Evolutionary conservation across 371 early-diverging fungal species (phyloP).

Genomic region (Fennellomyces sp.): DNA sequence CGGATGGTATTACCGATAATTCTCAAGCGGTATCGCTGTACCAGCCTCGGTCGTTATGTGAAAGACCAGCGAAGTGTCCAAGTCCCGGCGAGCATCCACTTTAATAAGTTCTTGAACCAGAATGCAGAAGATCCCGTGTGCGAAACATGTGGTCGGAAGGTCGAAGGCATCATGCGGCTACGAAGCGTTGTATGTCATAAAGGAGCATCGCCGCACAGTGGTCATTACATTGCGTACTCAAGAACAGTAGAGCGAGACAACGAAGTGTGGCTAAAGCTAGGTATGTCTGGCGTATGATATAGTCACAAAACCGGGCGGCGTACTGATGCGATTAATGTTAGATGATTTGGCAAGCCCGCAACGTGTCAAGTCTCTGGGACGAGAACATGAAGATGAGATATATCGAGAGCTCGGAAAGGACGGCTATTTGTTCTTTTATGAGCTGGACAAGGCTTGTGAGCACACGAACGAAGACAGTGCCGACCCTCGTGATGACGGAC

Average conservation of each 20-base stretch:
- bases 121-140: conserved; percentile 30
- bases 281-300: conserved; percentile 13
- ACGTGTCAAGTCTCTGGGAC: conserved; percentile 27
- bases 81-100: conserved; percentile 51
- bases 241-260: conserved; percentile 21
- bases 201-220: conserved; percentile 46
- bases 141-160: conserved; percentile 17
- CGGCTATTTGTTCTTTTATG: conserved; percentile 64
- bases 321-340: not conserved
- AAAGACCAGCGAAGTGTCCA: conserved; percentile 46
- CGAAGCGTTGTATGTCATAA: conserved; percentile 62
- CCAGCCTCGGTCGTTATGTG: conserved; percentile 26
- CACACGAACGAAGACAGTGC: conserved; percentile 4
- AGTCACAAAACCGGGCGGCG: not conserved
- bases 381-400: conserved; percentile 19
- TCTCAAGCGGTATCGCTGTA: conserved; percentile 56
- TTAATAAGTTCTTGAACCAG: conserved; percentile 52
- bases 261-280: conserved; percentile 30
- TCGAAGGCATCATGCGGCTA: conserved; percentile 52
- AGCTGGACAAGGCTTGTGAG: conserved; percentile 45
- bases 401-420: conserved; percentile 47
- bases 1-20: conserved; percentile 57
- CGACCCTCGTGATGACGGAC: not conserved
- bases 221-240: conserved; percentile 61
- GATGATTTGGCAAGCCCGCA: conserved; percentile 41